These are phyloP conservation scores for Torulaspora delbrueckii DNA, from an alignment of 805 yeast species.

Conservation along the genomic window DNA sequence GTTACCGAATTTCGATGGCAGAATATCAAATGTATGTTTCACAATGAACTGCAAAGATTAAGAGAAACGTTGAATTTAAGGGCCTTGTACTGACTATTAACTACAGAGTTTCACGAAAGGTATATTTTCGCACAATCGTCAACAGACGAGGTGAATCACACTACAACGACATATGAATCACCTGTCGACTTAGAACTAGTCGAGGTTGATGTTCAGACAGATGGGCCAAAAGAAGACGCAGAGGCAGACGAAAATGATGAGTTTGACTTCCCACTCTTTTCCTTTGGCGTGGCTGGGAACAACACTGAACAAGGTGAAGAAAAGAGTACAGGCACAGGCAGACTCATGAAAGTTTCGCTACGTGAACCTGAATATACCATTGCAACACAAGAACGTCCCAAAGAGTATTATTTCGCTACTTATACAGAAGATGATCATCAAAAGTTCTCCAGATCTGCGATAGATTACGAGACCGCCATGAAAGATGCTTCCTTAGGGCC, in stretches of 20 bases:
- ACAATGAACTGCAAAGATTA: not conserved
- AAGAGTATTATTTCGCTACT: slow-evolving; percentile 23
- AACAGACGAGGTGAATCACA: slow-evolving; percentile 1
- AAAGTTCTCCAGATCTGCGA: slow-evolving; percentile 19
- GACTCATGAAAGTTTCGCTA: slow-evolving; percentile 27
- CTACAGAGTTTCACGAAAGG: slow-evolving; percentile 24
- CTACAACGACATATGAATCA: slow-evolving; percentile 21
- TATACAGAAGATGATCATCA: slow-evolving; percentile 13
- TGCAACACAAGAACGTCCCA: slow-evolving; percentile 23
- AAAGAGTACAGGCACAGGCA: slow-evolving; percentile 1
- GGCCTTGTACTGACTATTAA: slow-evolving; percentile 4
- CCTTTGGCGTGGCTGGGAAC: slow-evolving; percentile 13
- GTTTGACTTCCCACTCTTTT: slow-evolving; percentile 32
- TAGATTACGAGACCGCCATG: slow-evolving; percentile 18
- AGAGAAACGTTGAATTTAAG: not conserved
- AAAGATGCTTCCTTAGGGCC: slow-evolving; percentile 11
- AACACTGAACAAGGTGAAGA: not conserved
- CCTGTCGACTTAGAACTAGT: slow-evolving; percentile 33
- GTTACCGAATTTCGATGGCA: slow-evolving; percentile 5
- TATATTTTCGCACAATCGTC: slow-evolving; percentile 14
- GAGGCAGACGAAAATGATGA: slow-evolving; percentile 16
- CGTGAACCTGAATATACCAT: slow-evolving; percentile 21
- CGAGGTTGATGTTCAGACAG: slow-evolving; percentile 15
- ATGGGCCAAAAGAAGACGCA: slow-evolving; percentile 10
- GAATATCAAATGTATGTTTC: slow-evolving; percentile 16